Conservation (phyloP, 495 filamentous ascomycete species). For the Rostrohypoxylon terebratum region DNA sequence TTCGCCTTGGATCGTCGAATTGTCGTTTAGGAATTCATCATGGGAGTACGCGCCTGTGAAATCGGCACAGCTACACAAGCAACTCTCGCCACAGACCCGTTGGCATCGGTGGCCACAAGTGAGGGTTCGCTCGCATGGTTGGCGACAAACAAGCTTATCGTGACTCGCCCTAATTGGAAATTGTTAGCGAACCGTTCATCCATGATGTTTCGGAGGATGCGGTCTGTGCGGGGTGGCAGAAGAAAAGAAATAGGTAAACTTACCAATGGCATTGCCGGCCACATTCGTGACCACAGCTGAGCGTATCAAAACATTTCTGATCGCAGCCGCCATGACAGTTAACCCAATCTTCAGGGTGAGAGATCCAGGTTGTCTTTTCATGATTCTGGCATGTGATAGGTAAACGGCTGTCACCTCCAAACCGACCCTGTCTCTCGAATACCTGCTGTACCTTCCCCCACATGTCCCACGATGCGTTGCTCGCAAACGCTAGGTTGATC, state of each 20-base stretch:
- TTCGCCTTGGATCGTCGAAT: not conserved
- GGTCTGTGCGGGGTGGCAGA: not conserved
- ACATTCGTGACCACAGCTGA: constrained; percentile 59
- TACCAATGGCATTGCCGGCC: constrained; percentile 60
- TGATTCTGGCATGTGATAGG: constrained; percentile 59
- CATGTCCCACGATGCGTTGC: constrained; percentile 51
- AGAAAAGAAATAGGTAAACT: constrained; percentile 25
- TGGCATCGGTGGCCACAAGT: constrained; percentile 72
- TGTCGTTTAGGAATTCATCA: constrained; percentile 32
- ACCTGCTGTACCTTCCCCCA: constrained; percentile 54
- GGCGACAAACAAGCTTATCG: constrained; percentile 70
- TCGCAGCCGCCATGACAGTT: constrained; percentile 71
- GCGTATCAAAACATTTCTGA: constrained; percentile 58
- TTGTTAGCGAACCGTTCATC: constrained; percentile 22
- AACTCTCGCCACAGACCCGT: constrained; percentile 54
- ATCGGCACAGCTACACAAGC: constrained; percentile 50
- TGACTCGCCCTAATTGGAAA: constrained; percentile 69
- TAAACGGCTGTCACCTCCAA: constrained; percentile 42
- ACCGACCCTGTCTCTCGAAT: constrained; percentile 47
- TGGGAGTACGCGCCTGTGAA: constrained; percentile 48
- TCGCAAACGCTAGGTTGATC: constrained; percentile 58
- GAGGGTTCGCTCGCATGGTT: constrained; percentile 68
- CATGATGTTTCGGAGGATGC: not conserved
- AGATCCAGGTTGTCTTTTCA: constrained; percentile 49
- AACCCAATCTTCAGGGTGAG: constrained; percentile 64